phyloP scores from a whole-genome alignment of 2,329 filamentous ascomycete species.

The Xylariaceae sp. region DNA sequence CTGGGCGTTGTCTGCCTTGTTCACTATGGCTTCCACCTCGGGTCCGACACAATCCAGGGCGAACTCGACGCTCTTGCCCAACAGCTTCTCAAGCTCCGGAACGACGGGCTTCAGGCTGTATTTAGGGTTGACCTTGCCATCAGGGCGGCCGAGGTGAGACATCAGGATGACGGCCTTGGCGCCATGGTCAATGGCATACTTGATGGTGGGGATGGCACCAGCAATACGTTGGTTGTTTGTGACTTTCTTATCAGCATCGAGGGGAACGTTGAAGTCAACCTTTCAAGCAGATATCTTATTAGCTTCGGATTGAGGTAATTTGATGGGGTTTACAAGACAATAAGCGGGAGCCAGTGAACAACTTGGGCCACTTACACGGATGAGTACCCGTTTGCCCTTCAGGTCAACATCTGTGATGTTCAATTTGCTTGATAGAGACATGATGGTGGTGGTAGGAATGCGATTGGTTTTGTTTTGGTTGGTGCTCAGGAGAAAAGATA shows the following conservation, averaged over 20 bases:
- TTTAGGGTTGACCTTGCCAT: conserved; percentile 87
- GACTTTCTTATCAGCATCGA: conserved; percentile 88
- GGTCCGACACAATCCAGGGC: conserved; percentile 87
- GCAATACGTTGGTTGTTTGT: conserved; percentile 99
- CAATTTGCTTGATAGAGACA: conserved; percentile 99
- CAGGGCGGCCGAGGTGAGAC: conserved; percentile 96
- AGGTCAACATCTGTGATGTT: conserved; percentile 95
- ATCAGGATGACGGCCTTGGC: conserved; percentile 94
- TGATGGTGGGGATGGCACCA: conserved; percentile 92
- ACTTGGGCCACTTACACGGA: conserved; percentile 68
- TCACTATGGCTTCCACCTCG: conserved; percentile 87
- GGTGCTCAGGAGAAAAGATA: conserved; percentile 15
- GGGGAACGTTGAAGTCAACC: conserved; percentile 99
- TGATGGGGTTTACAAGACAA: background rate
- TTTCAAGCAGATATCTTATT: conserved; percentile 42
- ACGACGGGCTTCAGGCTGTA: conserved; percentile 94
- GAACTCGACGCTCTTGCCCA: conserved; percentile 83
- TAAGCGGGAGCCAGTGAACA: conserved; percentile 1
- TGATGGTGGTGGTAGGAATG: conserved; percentile 48
- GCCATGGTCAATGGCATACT: conserved; percentile 86
- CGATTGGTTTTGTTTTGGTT: conserved; percentile 18
- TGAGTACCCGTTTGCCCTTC: conserved; percentile 97
- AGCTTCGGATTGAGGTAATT: conserved; percentile 22
- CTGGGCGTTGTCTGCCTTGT: conserved; percentile 77
- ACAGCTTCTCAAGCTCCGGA: conserved; percentile 86